A percentile compares a stretch with the other conserved stretches of the same genome.
Conservation (phyloP, 2,329 filamentous ascomycete species). For the Alternaria dauci region DNA sequence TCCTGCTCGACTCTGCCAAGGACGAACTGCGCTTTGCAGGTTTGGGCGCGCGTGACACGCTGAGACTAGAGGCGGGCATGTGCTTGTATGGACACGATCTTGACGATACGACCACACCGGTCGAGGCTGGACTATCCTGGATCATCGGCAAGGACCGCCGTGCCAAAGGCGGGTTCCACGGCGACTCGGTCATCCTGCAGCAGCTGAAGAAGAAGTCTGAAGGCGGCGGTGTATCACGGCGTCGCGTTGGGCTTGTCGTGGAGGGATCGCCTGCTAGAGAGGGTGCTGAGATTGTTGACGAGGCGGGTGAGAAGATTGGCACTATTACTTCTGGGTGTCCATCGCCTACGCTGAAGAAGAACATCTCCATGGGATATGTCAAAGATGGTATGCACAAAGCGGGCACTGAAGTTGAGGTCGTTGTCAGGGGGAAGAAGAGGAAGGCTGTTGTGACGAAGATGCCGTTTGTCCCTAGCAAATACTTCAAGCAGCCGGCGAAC, state of each 20-base stretch:
- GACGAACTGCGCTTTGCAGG: conserved; percentile 82
- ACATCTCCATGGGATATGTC: conserved; percentile 96
- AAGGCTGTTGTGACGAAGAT: conserved; percentile 83
- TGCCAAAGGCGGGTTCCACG: conserved; percentile 79
- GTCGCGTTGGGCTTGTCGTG: conserved; percentile 82
- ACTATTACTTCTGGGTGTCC: conserved; percentile 89
- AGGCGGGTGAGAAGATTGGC: conserved; percentile 74
- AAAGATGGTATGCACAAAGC: conserved; percentile 82
- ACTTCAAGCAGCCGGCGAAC: conserved; percentile 60
- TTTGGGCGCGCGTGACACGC: conserved; percentile 87
- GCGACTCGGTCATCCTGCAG: conserved; percentile 76
- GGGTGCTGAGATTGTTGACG: conserved; percentile 78
- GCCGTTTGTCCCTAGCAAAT: conserved; percentile 86
- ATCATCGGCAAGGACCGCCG: conserved; percentile 83
- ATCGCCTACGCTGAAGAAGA: conserved; percentile 83
- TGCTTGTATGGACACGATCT: conserved; percentile 99
- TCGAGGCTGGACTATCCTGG: conserved; percentile 75
- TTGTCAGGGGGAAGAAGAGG: conserved; percentile 78
- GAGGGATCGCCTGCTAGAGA: conserved; percentile 90
- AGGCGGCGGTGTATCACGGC: conserved; percentile 71
- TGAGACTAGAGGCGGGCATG: conserved; percentile 96
- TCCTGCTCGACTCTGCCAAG: conserved; percentile 68
- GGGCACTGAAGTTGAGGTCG: conserved; percentile 80
- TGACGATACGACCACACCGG: conserved; percentile 77
- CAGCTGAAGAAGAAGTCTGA: conserved; percentile 81